phyloP scores from a whole-genome alignment of 345 rosid species.

The Bruguiera gymnorhiza region DNA sequence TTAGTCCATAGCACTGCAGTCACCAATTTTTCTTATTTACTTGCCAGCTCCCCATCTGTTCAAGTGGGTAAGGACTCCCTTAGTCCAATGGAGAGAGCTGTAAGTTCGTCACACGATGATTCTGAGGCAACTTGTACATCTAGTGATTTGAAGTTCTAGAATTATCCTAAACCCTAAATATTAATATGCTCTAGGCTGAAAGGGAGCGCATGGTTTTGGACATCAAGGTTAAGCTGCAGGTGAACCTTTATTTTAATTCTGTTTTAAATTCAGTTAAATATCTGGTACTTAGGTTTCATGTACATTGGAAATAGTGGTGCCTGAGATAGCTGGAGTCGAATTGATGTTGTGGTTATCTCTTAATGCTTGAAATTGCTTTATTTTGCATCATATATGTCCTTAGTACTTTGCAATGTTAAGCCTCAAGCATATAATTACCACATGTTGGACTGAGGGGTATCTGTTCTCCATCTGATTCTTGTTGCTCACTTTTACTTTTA shows the following conservation, averaged over 20 bases:
- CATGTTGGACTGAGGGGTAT: too few species aligned
- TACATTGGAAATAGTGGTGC: not conserved
- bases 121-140: constrained; percentile 17
- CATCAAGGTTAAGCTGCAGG: constrained; percentile 98
- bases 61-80: constrained; percentile 55
- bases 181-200: constrained; percentile 61
- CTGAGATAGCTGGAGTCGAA: not conserved
- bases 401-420: not conserved
- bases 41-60: constrained; percentile 67
- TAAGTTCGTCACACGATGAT: constrained; percentile 47
- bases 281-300: constrained; percentile 10
- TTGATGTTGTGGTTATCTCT: not conserved
- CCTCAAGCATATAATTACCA: not conserved
- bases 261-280: not conserved
- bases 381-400: not conserved
- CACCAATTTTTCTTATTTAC: constrained; percentile 15
- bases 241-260: constrained; percentile 17
- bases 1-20: not conserved
- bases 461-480: too few species aligned
- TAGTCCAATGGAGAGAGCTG: constrained; percentile 96
- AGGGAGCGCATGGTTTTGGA: constrained; percentile 98
- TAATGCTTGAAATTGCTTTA: not conserved
- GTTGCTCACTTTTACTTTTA: too few species aligned
- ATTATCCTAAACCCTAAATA: constrained; percentile 7
- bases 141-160: constrained; percentile 13